These are phyloP conservation scores for Salix arbutifolia DNA, from an alignment of 345 rosid genomes.

Conservation along the genomic window DNA sequence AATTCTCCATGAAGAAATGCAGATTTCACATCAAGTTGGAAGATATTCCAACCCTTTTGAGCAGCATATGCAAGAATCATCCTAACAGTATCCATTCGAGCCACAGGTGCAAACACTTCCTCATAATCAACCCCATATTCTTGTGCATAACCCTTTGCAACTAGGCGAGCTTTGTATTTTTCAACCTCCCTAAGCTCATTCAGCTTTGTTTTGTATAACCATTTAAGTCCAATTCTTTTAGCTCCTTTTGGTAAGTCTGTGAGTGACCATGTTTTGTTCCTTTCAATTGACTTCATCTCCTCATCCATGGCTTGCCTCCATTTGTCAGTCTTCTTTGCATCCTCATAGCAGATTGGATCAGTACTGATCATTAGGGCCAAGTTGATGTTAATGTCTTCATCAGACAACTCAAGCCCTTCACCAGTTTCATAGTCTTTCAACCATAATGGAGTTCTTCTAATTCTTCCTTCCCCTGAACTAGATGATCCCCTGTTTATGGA, in stretches of 20 bases:
- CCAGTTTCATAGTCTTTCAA: neutral
- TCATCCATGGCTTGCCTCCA: neutral
- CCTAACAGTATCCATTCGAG: neutral
- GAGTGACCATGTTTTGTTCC: no score
- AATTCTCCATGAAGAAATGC: neutral
- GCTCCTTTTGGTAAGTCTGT: no score
- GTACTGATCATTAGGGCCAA: neutral
- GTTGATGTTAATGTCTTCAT: neutral
- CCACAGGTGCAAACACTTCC: no score
- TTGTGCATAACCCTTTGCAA: no score
- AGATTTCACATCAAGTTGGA: no score
- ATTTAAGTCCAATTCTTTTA: neutral
- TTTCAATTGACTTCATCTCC: neutral
- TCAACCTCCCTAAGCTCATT: no score
- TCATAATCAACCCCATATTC: no score
- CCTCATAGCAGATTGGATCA: neutral
- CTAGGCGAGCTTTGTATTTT: neutral
- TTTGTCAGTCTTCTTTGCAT: neutral
- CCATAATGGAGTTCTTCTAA: neutral
- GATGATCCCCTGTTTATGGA: no score
- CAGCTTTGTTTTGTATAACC: neutral
- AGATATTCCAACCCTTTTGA: neutral
- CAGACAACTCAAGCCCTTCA: neutral
- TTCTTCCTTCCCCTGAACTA: neutral
- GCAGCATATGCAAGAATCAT: conserved; percentile 2